Percentiles rank a stretch among this genome's conserved stretches.
Conservation (phyloP, 768 basidiomycete genomes). For the Tulasnella sp. region DNA sequence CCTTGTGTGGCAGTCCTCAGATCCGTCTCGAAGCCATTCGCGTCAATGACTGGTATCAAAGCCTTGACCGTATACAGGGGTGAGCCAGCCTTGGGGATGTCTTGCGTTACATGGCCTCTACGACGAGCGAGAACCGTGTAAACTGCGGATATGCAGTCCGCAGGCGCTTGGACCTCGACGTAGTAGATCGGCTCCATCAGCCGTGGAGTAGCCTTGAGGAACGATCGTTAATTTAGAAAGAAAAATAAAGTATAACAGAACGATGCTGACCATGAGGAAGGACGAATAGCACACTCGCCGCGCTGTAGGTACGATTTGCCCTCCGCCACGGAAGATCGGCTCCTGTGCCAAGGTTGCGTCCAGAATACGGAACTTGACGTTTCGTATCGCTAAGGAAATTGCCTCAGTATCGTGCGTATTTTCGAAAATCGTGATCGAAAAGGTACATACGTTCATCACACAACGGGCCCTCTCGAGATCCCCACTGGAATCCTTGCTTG, state of each 20-base stretch:
- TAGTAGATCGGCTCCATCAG: slow-evolving; percentile 97
- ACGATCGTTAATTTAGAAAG: no score
- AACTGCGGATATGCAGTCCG: slow-evolving; percentile 96
- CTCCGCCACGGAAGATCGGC: slow-evolving; percentile 95
- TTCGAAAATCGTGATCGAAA: slow-evolving; percentile 10
- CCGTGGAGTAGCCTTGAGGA: slow-evolving; percentile 78
- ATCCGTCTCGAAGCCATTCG: slow-evolving; percentile 98
- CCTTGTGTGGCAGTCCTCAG: slow-evolving; percentile 95
- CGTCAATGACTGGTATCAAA: slow-evolving; percentile 94
- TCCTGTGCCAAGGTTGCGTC: slow-evolving; percentile 89
- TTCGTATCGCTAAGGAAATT: slow-evolving; percentile 75
- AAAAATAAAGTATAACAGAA: neutral
- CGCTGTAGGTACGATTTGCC: slow-evolving; percentile 98
- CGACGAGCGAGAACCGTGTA: slow-evolving; percentile 98
- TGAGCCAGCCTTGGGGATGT: slow-evolving; percentile 95
- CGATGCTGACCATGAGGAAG: slow-evolving; percentile 77
- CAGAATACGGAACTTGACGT: slow-evolving; percentile 93
- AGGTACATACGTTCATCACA: slow-evolving; percentile 90
- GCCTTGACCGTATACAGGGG: slow-evolving; percentile 98
- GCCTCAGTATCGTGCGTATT: neutral
- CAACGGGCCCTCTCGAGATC: slow-evolving; percentile 89
- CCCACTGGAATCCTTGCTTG: slow-evolving; percentile 99
- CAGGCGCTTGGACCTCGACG: slow-evolving; percentile 98
- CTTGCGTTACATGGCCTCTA: slow-evolving; percentile 97
- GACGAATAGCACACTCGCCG: slow-evolving; percentile 98